Evolutionary conservation across 257 asterid species (phyloP), one percentile per base, ranked within the genome.

Genomic region (Gardenia jasminoides): DNA sequence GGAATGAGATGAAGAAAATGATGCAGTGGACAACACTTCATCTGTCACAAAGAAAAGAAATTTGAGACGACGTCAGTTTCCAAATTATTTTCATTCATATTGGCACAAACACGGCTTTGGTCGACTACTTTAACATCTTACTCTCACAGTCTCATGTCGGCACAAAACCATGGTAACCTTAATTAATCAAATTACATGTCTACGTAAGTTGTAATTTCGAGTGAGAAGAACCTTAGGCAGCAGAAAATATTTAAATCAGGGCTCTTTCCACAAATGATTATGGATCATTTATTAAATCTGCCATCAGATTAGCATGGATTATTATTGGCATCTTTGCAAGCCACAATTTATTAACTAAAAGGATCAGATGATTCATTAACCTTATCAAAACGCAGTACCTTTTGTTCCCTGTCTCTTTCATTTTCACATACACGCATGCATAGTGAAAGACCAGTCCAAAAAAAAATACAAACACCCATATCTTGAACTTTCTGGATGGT

Each of bases 351-450:
- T 75, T 28, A 10, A 62, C 70, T 50, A 26, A 61, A 66, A 28
- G 70, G 17, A 61, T 74, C 74, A 61, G 39, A 75, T 59, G 77
- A 79, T 78, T 56, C 78, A 82, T 78, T 82, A 82, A 79, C 77
- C 80, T 75, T 72, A 79, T 74, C 80, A 76, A 79, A 59, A 46
- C 50, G 4, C 43, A 59, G 8, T 0, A 22, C 26, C 31, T 22
- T 74, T 13, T 59, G 59, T 26, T 67, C 19, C 67, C 61, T 33
- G 24, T 68, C 61, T 13, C 56, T 75, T 43, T 58, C 41, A 17
- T 64, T 76, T 39, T 26, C 52, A 67, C 64, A 17, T 68, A 31
- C 80, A 67, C 67, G 54, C 74, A 66, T 22, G 67, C 7, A 7
- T 12, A 6, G 5, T 0, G 67, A 61, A n/a, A 26, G 67, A 59